Evolutionary conservation across 78 protist genomes (phyloP).

Genomic region (Emiliania huxleyi): DNA sequence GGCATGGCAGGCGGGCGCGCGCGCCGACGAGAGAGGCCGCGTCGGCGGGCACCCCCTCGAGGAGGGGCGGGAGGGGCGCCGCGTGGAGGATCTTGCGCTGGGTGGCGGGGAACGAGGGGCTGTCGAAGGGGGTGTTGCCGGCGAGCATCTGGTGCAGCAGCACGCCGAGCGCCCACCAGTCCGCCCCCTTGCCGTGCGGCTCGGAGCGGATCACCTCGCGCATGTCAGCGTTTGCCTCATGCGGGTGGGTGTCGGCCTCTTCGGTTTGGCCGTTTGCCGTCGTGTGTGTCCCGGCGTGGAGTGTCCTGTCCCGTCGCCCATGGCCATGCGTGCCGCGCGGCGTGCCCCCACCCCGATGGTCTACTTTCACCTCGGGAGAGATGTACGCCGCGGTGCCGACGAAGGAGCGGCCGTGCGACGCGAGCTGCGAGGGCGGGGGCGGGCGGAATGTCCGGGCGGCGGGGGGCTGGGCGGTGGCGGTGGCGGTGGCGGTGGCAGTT

Average conservation of each 20-base stretch:
- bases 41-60: background rate
- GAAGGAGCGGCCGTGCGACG: background rate
- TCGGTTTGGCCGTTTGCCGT: too few relatives aligned
- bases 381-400: conserved; percentile 57
- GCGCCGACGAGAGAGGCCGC: background rate
- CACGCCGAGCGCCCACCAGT: conserved; percentile 51
- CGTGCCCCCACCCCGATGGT: too few relatives aligned
- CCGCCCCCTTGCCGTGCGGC: background rate
- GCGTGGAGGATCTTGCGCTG: background rate
- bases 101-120: background rate
- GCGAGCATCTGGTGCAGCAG: background rate
- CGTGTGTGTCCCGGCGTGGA: too few relatives aligned
- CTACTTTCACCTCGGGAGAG: conserved; percentile 62
- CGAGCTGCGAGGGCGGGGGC: too few relatives aligned
- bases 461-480: too few relatives aligned
- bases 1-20: too few relatives aligned
- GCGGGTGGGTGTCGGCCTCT: too few relatives aligned
- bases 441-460: too few relatives aligned
- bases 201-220: conserved; percentile 3
- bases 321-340: too few relatives aligned
- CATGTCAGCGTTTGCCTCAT: too few relatives aligned
- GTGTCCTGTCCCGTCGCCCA: too few relatives aligned
- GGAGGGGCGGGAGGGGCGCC: background rate
- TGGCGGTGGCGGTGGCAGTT: too few relatives aligned
- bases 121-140: background rate